Evolutionary conservation across 2,329 filamentous ascomycete genomes (phyloP).

Genomic region (Xylariaceae sp.): DNA sequence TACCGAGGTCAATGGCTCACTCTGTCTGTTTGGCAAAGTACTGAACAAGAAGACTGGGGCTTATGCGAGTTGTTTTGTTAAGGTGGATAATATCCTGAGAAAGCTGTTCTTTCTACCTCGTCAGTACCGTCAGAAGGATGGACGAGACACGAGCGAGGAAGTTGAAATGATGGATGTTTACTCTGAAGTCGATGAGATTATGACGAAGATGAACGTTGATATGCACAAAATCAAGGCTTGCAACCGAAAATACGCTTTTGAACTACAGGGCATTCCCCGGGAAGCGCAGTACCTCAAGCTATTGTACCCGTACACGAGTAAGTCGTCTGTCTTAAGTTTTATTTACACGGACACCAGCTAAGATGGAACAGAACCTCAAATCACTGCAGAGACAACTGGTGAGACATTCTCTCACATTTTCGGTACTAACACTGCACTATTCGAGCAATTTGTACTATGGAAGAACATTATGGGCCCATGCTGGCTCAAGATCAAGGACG

Average conservation of each 20-base stretch:
- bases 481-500: conserved; percentile 89
- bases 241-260: conserved; percentile 93
- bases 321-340: conserved; percentile 36
- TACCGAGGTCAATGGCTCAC: conserved; percentile 85
- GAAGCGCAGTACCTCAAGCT: conserved; percentile 93
- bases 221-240: conserved; percentile 95
- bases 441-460: conserved; percentile 98
- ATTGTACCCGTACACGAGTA: conserved; percentile 90
- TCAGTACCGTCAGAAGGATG: conserved; percentile 60
- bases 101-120: conserved; percentile 94
- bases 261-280: conserved; percentile 83
- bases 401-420: conserved; percentile 95
- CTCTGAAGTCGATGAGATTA: conserved; percentile 83
- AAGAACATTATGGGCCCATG: conserved; percentile 99
- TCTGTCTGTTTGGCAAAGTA: conserved; percentile 96
- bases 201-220: conserved; percentile 83
- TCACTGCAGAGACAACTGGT: conserved; percentile 75
- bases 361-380: conserved; percentile 59
- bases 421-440: conserved; percentile 89
- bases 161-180: conserved; percentile 90
- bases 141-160: conserved; percentile 74
- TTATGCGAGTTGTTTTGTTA: conserved; percentile 92
- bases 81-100: conserved; percentile 90
- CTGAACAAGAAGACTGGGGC: conserved; percentile 80
- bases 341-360: conserved; percentile 18